Percentiles rank a stretch among this genome's conserved stretches.
Evolutionary conservation across 495 filamentous ascomycete genomes (phyloP).

Genomic region (Tuber magnatum): DNA sequence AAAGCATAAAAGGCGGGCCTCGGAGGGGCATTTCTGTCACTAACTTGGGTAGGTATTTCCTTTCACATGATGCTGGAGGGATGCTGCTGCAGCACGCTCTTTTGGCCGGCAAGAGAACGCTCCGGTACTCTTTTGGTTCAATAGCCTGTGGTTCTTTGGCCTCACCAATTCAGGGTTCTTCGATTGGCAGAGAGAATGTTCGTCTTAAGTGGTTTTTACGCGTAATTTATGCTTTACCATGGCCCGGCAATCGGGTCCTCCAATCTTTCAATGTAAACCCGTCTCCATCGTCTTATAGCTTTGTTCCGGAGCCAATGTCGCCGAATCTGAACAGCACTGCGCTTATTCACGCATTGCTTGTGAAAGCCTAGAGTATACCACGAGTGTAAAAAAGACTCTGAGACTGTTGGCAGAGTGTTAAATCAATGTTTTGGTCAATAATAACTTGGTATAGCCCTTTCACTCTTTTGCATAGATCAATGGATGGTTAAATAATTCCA

Average conservation of each 20-base stretch:
- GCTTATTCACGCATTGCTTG: constrained; percentile 88
- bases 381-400: constrained; percentile 82
- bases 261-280: constrained; percentile 55
- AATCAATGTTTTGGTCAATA: constrained; percentile 80
- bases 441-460: constrained; percentile 53
- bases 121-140: constrained; percentile 86
- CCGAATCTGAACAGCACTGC: constrained; percentile 55
- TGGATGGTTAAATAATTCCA: background rate
- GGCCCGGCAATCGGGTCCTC: constrained; percentile 74
- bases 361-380: constrained; percentile 79
- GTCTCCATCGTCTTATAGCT: background rate
- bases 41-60: constrained; percentile 62
- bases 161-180: constrained; percentile 76
- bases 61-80: constrained; percentile 51
- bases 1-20: background rate
- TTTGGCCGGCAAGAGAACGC: constrained; percentile 64
- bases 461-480: background rate
- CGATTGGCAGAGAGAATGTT: constrained; percentile 56
- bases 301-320: background rate
- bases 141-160: constrained; percentile 79
- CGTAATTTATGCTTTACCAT: constrained; percentile 65
- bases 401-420: constrained; percentile 84
- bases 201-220: constrained; percentile 59
- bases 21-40: background rate
- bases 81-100: constrained; percentile 70